Conservation (phyloP, 2,329 filamentous ascomycete genomes). For the Diaporthe longicolla region DNA sequence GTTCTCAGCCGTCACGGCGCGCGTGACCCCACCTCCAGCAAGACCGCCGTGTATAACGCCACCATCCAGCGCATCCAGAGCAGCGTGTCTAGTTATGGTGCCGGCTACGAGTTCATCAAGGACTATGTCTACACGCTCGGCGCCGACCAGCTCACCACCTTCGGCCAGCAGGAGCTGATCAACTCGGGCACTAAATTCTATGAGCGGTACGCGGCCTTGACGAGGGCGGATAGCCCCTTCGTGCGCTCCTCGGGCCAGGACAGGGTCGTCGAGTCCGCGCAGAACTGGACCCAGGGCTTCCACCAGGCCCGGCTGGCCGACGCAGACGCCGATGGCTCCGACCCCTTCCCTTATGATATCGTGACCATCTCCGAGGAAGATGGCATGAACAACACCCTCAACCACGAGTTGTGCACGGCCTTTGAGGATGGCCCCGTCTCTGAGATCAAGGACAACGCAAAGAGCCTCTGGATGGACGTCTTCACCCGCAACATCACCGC, state of each 20-base stretch:
- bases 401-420: constrained; percentile 77
- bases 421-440: constrained; percentile 75
- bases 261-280: constrained; percentile 69
- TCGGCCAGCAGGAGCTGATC: constrained; percentile 78
- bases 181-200: constrained; percentile 85
- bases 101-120: constrained; percentile 77
- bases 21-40: constrained; percentile 81
- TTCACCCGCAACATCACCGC: constrained; percentile 78
- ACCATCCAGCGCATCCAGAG: constrained; percentile 77
- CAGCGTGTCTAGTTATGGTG: constrained; percentile 68
- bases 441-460: constrained; percentile 63
- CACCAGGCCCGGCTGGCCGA: constrained; percentile 65
- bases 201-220: constrained; percentile 76
- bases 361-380: constrained; percentile 78
- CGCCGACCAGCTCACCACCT: constrained; percentile 67
- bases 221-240: constrained; percentile 67
- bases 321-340: constrained; percentile 53
- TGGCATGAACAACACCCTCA: constrained; percentile 84
- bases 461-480: constrained; percentile 70
- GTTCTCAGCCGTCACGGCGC: constrained; percentile 88
- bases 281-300: constrained; percentile 83
- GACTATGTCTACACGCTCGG: constrained; percentile 78
- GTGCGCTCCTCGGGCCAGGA: constrained; percentile 59
- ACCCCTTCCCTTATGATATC: constrained; percentile 67
- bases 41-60: constrained; percentile 73